phyloP scores from a whole-genome alignment of 176 grass and related monocot genomes.

The Olyra latifolia region DNA sequence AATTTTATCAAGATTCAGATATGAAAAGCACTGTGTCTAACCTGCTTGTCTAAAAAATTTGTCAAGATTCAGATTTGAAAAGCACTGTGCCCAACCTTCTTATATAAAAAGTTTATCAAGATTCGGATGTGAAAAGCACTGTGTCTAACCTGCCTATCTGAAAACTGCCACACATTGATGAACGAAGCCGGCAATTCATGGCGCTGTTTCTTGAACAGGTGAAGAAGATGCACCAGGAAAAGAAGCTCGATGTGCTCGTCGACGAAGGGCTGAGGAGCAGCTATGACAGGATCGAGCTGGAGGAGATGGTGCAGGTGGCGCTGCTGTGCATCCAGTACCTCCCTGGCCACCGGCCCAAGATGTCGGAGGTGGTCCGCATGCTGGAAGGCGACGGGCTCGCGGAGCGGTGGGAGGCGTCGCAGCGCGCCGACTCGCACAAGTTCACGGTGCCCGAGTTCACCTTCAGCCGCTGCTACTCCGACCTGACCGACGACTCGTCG shows the following conservation, averaged over 20 bases:
- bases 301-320: conserved; percentile 93
- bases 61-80: too few relatives aligned
- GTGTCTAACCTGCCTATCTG: neutral
- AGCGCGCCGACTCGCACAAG: conserved; percentile 58
- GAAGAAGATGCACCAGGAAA: conserved; percentile 98
- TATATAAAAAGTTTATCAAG: neutral
- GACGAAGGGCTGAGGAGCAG: conserved; percentile 60
- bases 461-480: conserved; percentile 82
- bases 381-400: conserved; percentile 91
- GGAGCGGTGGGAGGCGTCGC: conserved; percentile 89
- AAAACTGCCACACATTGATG: neutral
- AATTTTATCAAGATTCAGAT: neutral
- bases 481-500: conserved; percentile 82
- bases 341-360: conserved; percentile 74
- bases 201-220: conserved; percentile 50
- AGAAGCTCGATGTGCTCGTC: conserved; percentile 79
- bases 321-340: conserved; percentile 93
- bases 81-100: too few relatives aligned
- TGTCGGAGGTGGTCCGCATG: conserved; percentile 94
- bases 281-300: conserved; percentile 79
- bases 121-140: neutral
- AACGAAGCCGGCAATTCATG: neutral
- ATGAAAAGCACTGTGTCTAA: neutral
- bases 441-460: conserved; percentile 72
- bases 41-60: neutral